Conservation (phyloP, 2,329 filamentous ascomycete genomes). For the Cyanodermella asteris region DNA sequence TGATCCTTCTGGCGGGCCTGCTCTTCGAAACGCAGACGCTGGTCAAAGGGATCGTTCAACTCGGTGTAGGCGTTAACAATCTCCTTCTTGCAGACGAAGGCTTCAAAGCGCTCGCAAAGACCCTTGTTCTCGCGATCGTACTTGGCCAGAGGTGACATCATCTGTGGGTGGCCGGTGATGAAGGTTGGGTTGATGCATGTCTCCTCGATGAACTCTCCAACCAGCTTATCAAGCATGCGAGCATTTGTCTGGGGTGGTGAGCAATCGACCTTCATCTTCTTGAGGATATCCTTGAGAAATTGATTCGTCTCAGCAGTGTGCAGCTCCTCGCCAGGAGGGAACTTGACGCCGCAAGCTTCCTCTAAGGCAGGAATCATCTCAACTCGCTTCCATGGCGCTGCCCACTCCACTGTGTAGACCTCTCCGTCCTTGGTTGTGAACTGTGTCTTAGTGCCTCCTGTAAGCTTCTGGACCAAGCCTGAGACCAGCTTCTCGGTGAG, state of each 20-base stretch:
- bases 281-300: conserved; percentile 64
- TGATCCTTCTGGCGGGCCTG: conserved; percentile 89
- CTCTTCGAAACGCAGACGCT: conserved; percentile 79
- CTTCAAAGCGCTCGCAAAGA: conserved; percentile 91
- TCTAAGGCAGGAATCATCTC: conserved; percentile 94
- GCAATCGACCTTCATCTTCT: conserved; percentile 83
- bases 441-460: conserved; percentile 62
- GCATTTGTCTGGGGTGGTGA: conserved; percentile 78
- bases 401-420: conserved; percentile 84
- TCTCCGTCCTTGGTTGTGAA: conserved; percentile 78
- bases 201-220: conserved; percentile 86
- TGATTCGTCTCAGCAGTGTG: conserved; percentile 77
- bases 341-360: conserved; percentile 75
- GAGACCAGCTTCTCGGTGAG: conserved; percentile 87
- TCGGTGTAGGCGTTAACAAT: conserved; percentile 95
- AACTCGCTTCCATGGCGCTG: conserved; percentile 74
- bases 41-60: conserved; percentile 92
- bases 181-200: conserved; percentile 86
- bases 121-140: conserved; percentile 64
- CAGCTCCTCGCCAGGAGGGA: conserved; percentile 70
- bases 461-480: conserved; percentile 68
- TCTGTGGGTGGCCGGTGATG: conserved; percentile 61
- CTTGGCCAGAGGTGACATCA: conserved; percentile 95
- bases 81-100: conserved; percentile 92
- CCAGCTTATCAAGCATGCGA: conserved; percentile 87